Base-by-base conservation (phyloP, 306 rosid species). In the Glycyrrhiza uralensis region DNA sequence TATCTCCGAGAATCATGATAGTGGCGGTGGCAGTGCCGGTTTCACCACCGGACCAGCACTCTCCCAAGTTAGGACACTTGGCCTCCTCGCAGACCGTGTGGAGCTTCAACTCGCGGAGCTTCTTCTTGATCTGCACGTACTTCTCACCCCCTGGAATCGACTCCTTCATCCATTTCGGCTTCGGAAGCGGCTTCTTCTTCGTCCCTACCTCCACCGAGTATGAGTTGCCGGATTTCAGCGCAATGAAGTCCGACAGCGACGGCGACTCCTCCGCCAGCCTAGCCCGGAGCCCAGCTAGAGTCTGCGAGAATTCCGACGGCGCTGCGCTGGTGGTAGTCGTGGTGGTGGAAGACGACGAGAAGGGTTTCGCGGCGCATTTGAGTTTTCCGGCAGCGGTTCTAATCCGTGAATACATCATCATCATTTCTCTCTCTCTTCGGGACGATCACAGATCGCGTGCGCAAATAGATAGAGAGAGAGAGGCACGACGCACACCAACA, bases 21-120 rank as follows among this genome's bases (percentile, higher is more conserved):
- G 99, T 95, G 45, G 97, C 99, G 0, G 99, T 95, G 63, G 99
- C 99, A 15, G 99, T 89, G 5, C 97, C 99, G 0, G 99, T 95
- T 82, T 95, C 97, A 17, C 99, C 99, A 38, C 99, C 99, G 56
- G 99, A 95, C 97, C 99, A 95, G 84, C 99, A 95, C 85, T 95
- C 99, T 0, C 96, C 96, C 70, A 95, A 79, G 67, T 95, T 95
- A 42, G 99, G 99, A 61, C 99, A 94, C 33, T 57, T 82, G 2
- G 97, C 99, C 77, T 95, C 99, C 80, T 95, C 99, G 61, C 99
- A 95, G 33, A 95, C 97, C 0, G 99, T 95, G 81, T 91, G 96
- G 20, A 95, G 96, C 78, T 91, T 95, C 96, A 91, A 79, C 15
- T 91, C 96, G 2, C 96, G 81, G 26, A 95, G 97, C 85, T 89